phyloP scores from a whole-genome alignment of 2,329 filamentous ascomycete genomes.

The Trichocomaceae sp. region DNA sequence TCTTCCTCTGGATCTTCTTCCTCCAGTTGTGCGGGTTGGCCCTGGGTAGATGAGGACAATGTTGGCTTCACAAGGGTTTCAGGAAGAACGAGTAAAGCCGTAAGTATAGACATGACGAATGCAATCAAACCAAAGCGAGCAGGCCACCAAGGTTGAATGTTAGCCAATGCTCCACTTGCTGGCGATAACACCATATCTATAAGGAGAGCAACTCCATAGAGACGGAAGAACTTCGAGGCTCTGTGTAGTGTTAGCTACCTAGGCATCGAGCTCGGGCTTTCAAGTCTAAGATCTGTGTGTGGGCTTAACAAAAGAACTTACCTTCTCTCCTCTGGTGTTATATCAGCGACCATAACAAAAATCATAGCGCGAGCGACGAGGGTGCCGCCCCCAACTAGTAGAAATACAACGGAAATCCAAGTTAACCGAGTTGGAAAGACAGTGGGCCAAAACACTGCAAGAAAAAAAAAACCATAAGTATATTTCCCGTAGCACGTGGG shows the following conservation, averaged over 20 bases:
- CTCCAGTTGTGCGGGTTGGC: not conserved
- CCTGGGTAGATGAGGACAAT: not conserved
- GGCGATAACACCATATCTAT: conserved; percentile 12
- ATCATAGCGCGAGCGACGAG: conserved; percentile 13
- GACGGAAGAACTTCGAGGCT: conserved; percentile 13
- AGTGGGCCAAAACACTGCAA: conserved; percentile 11
- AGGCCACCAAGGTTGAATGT: conserved; percentile 14
- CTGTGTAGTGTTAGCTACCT: not conserved
- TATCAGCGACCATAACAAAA: conserved; percentile 12
- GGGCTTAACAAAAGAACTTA: not conserved
- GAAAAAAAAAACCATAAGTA: not conserved
- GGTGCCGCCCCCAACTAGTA: conserved; percentile 10
- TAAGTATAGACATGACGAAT: conserved; percentile 11
- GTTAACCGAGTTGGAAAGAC: conserved; percentile 13
- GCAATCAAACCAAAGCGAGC: conserved; percentile 12
- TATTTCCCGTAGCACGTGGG: not conserved
- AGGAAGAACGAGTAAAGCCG: conserved; percentile 9
- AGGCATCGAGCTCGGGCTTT: no score
- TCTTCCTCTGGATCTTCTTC: conserved; percentile 13
- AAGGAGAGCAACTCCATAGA: conserved; percentile 13
- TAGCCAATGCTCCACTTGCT: conserved; percentile 5
- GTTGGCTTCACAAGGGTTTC: conserved; percentile 9
- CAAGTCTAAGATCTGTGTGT: not conserved
- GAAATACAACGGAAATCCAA: conserved; percentile 12
- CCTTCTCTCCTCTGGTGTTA: conserved; percentile 13